These are phyloP conservation scores for Saprolegnia diclina DNA, from an alignment of 352 stramenopile genomes.

Conservation along the genomic window DNA sequence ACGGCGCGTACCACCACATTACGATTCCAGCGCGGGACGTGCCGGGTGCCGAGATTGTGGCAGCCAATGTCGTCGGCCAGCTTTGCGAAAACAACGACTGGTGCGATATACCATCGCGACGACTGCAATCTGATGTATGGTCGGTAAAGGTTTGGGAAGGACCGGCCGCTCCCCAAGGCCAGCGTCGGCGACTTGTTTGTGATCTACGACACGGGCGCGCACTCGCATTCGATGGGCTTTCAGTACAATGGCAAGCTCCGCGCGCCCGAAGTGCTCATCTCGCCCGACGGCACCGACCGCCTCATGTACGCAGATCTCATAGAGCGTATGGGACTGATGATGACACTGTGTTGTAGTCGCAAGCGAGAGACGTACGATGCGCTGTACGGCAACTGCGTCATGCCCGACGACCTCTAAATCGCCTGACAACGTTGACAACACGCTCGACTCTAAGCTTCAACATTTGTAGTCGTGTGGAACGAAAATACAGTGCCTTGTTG, in stretches of 20 bases:
- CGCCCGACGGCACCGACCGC: conserved; percentile 41
- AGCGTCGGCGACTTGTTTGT: conserved; percentile 84
- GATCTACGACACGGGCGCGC: conserved; percentile 84
- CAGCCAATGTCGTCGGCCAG: conserved; percentile 75
- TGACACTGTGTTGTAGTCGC: conserved; percentile 43
- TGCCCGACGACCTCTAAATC: conserved; percentile 38
- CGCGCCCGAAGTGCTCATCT: conserved; percentile 79
- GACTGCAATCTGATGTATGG: not conserved
- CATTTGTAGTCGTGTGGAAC: too few relatives aligned
- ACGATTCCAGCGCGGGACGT: conserved; percentile 57
- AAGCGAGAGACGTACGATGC: conserved; percentile 69
- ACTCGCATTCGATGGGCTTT: conserved; percentile 90
- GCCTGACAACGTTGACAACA: not conserved
- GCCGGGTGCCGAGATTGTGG: conserved; percentile 30
- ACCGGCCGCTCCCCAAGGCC: conserved; percentile 28
- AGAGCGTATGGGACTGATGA: too few relatives aligned
- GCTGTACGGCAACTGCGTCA: conserved; percentile 72
- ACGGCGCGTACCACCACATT: conserved; percentile 86
- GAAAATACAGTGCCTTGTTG: too few relatives aligned
- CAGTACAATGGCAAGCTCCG: conserved; percentile 91
- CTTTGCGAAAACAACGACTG: conserved; percentile 91
- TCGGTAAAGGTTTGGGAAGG: conserved; percentile 16
- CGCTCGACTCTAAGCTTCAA: too few relatives aligned
- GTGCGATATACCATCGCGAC: conserved; percentile 48
- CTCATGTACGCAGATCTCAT: conserved; percentile 63